Conservation (phyloP, 75 land plant genomes). For the Cunninghamia lanceolata region DNA sequence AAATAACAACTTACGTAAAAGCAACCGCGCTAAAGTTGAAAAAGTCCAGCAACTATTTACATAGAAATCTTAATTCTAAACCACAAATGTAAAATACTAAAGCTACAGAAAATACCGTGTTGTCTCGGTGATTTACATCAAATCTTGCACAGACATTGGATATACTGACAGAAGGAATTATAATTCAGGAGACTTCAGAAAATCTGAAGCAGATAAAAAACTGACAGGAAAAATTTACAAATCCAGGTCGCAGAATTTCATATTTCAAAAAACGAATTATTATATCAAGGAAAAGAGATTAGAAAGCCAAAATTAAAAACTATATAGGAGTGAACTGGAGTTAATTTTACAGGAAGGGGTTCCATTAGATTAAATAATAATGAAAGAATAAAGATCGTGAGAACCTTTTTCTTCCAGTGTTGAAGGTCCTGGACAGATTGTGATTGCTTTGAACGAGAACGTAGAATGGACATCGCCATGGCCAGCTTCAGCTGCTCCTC, state of each 20-base stretch:
- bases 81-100: background rate
- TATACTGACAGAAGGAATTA: background rate
- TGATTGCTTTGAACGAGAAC: background rate
- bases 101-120: background rate
- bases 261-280: background rate
- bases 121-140: background rate
- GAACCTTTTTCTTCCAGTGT: conserved; percentile 6
- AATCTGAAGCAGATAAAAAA: background rate
- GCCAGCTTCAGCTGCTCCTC: background rate
- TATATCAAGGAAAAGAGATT: background rate
- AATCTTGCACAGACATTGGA: background rate
- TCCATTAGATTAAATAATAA: background rate
- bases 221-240: background rate
- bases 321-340: background rate
- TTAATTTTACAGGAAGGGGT: background rate
- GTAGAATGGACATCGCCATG: background rate
- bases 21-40: background rate
- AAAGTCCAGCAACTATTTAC: background rate
- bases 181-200: background rate
- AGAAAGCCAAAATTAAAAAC: background rate
- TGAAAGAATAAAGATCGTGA: background rate
- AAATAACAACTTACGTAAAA: background rate
- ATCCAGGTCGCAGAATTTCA: background rate
- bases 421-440: background rate
- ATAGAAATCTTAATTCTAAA: background rate